Evolutionary conservation across 2,329 filamentous ascomycete genomes (phyloP).

Genomic region (Monosporascus sp.): DNA sequence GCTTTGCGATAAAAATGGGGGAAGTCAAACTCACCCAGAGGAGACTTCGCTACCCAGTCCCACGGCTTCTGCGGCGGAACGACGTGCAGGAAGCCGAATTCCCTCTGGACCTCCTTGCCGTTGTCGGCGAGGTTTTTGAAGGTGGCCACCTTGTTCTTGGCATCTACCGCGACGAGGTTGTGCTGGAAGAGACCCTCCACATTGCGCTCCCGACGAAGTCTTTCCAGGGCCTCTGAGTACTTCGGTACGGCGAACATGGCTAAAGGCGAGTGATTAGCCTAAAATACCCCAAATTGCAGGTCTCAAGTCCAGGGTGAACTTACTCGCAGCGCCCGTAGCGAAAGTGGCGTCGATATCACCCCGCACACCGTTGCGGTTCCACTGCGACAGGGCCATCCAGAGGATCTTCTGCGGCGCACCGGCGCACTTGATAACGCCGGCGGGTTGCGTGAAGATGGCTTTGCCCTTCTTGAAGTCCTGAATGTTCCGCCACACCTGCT

Average conservation of each 20-base stretch:
- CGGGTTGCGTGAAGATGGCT: constrained; percentile 33
- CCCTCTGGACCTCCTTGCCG: constrained; percentile 24
- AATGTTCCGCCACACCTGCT: constrained; percentile 30
- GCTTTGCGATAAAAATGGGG: background rate
- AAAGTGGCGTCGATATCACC: constrained; percentile 27
- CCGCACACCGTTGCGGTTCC: constrained; percentile 28
- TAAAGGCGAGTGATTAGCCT: constrained; percentile 10
- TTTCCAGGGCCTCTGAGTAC: constrained; percentile 29
- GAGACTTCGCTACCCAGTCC: constrained; percentile 27
- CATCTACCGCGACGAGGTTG: constrained; percentile 30
- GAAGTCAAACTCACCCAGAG: constrained; percentile 27
- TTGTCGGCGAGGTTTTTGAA: constrained; percentile 29
- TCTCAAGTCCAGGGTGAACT: constrained; percentile 1
- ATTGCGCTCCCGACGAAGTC: constrained; percentile 27
- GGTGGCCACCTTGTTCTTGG: constrained; percentile 27
- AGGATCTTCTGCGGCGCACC: constrained; percentile 34
- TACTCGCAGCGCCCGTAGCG: constrained; percentile 28
- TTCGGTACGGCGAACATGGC: constrained; percentile 35
- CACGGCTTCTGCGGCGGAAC: constrained; percentile 29
- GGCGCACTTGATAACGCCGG: constrained; percentile 33
- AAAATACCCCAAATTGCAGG: no score
- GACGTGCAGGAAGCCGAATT: constrained; percentile 32
- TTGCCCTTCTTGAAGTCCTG: constrained; percentile 28
- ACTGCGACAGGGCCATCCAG: constrained; percentile 34
- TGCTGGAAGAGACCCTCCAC: constrained; percentile 35